These are phyloP conservation scores for Geotrichum siamense DNA, from an alignment of 1,139 yeast genomes.

Conservation along the genomic window DNA sequence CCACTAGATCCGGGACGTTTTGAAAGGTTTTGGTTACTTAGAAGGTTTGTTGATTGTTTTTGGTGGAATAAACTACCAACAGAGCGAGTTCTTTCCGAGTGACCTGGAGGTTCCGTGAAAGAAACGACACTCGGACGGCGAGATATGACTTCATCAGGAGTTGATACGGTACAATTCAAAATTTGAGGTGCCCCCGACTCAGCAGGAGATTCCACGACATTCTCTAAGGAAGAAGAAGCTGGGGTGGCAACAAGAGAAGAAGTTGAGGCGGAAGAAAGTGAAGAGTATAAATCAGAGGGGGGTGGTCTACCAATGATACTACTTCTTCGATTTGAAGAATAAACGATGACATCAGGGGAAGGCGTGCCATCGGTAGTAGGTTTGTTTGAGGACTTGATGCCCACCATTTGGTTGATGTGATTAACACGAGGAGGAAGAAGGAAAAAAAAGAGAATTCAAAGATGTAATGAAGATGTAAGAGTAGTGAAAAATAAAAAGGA, in stretches of 20 bases:
- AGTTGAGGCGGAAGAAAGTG: constrained; percentile 1
- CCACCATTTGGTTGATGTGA: too few relatives aligned
- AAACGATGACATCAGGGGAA: background rate
- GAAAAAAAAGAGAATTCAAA: too few relatives aligned
- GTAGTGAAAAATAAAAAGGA: too few relatives aligned
- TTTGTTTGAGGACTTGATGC: too few relatives aligned
- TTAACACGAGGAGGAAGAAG: too few relatives aligned
- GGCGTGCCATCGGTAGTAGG: too few relatives aligned
- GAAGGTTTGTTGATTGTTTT: constrained; percentile 3
- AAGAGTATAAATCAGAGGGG: constrained; percentile 14
- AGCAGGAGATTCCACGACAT: background rate
- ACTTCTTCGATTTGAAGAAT: constrained; percentile 5
- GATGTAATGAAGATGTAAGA: too few relatives aligned
- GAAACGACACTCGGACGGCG: constrained; percentile 16
- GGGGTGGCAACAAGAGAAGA: background rate
- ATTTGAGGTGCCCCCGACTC: background rate
- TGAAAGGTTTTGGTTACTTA: background rate
- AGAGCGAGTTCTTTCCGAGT: constrained; percentile 16
- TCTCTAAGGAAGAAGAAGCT: background rate
- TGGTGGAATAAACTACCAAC: constrained; percentile 17
- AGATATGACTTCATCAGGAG: constrained; percentile 1
- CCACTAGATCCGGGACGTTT: background rate
- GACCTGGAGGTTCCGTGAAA: constrained; percentile 18
- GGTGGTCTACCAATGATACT: constrained; percentile 16
- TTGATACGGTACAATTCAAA: background rate